Percentiles rank a stretch among this genome's conserved stretches.
These are phyloP conservation scores for Papilionanthe hybrid DNA, from an alignment of 116 monocot species.

Conservation along the genomic window DNA sequence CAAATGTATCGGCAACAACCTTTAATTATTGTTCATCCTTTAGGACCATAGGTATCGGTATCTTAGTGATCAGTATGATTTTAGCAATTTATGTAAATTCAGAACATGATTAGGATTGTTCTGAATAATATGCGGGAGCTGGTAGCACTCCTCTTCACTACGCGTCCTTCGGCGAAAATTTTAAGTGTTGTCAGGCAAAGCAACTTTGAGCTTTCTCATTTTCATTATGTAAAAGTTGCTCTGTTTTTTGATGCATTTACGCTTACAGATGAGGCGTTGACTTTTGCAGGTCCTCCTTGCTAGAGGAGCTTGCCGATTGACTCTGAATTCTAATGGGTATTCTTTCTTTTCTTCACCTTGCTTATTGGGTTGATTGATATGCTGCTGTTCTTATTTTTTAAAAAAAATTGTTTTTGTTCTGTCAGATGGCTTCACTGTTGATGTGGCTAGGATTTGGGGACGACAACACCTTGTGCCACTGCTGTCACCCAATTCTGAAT, in stretches of 20 bases:
- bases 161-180: conserved; percentile 81
- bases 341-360: neutral
- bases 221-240: neutral
- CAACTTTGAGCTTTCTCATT: neutral
- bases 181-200: conserved; percentile 82
- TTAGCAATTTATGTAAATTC: neutral
- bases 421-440: conserved; percentile 61
- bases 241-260: neutral
- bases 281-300: conserved; percentile 71
- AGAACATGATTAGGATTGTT: neutral
- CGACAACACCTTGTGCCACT: conserved; percentile 58
- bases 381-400: no score
- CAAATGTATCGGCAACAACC: conserved; percentile 63
- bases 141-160: conserved; percentile 97
- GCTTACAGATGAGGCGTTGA: neutral
- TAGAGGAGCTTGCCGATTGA: conserved; percentile 56
- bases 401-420: neutral
- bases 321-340: conserved; percentile 60
- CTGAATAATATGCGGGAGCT: conserved; percentile 38
- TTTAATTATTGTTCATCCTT: conserved; percentile 66
- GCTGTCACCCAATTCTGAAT: conserved; percentile 55
- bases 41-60: conserved; percentile 53
- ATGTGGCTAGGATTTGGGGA: conserved; percentile 87
- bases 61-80: neutral
- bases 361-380: no score